Base-by-base conservation (phyloP, 1,284 basidiomycete genomes). In the Golubevia sp. region DNA sequence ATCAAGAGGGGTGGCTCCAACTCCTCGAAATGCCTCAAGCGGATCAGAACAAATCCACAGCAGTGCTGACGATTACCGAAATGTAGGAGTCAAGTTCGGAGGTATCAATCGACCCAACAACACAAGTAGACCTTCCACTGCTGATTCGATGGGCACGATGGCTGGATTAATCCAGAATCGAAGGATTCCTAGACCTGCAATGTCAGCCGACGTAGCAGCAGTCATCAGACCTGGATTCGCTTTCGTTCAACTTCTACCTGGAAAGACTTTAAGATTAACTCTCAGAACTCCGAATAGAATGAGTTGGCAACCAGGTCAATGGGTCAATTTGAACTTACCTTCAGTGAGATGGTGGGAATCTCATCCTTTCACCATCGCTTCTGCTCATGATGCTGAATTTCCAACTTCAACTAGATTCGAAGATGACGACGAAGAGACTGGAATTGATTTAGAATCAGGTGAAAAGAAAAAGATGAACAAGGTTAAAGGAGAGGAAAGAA, bases 281-380 rank as follows among this genome's bases (percentile, higher is more conserved):
- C 85, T 93, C 49, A 86, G 89, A 50, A 87, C 90, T 0, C 88
- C 90, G 0, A 67, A 70, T 56, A 68, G 68, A 49, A 67, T 83
- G 64, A 67, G 67, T 3, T 94, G 92, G 91, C 86, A 88, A 3
- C 90, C 92, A 0, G 93, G 93, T 3, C 91, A 92, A 79, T 90
- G 91, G 81, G 89, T 93, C 70, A 86, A 91, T 23, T 87, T 94
- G 64, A 89, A 87, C 63, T 85, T 93, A 4, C 92, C 92, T 0
- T 87, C 87, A 21, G 86, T 94, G 11, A 89, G 90, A 5, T 86
- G 85, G 52, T 86, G 90, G 79, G 88, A 90, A 56, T 88, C 89
- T 2, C 92, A 94, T 77, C 93, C 92, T 1, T 94, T 93, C 84
- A 93, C 93, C 0, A 89, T 90, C 64, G 89, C 89, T 20, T 89